Conservation (phyloP, 2,329 filamentous ascomycete genomes). For the Chrysoporthe cubensis region DNA sequence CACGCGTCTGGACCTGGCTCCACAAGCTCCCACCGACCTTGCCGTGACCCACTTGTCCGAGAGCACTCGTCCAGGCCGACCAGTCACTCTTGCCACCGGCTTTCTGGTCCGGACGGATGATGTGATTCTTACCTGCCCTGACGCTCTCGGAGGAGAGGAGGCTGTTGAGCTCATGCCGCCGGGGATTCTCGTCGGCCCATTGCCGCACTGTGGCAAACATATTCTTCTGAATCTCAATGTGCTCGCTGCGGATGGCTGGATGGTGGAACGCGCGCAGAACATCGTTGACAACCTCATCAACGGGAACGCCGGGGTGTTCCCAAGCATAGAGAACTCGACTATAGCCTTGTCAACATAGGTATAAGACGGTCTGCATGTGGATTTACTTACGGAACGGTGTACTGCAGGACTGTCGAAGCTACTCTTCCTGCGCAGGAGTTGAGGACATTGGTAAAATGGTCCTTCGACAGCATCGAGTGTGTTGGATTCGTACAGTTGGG, state of each 20-base stretch:
- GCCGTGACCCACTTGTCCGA: constrained; percentile 50
- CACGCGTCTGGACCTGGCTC: constrained; percentile 63
- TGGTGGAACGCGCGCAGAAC: constrained; percentile 87
- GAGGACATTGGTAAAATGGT: constrained; percentile 80
- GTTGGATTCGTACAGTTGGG: constrained; percentile 76
- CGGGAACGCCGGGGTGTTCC: constrained; percentile 82
- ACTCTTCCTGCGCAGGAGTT: constrained; percentile 78
- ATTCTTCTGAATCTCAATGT: constrained; percentile 76
- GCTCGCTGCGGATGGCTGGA: constrained; percentile 76
- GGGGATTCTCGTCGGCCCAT: constrained; percentile 75
- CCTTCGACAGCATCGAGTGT: constrained; percentile 82
- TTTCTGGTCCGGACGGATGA: constrained; percentile 43
- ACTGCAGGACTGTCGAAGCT: constrained; percentile 78
- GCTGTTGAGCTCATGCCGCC: constrained; percentile 70
- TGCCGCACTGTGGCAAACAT: constrained; percentile 88
- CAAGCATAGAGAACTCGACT: constrained; percentile 86
- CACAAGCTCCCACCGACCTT: constrained; percentile 64
- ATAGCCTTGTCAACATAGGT: constrained; percentile 31
- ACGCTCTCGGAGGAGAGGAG: constrained; percentile 86
- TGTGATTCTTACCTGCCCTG: constrained; percentile 79
- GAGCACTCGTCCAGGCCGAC: constrained; percentile 43
- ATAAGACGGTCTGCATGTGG: not conserved
- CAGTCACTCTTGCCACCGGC: constrained; percentile 38
- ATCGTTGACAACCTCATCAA: constrained; percentile 83
- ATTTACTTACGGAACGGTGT: constrained; percentile 72